A percentile compares a stretch with the other conserved stretches of the same genome.
Evolutionary conservation across 2,329 filamentous ascomycete genomes (phyloP).

Genomic region (Dendrostoma leiphaemia): DNA sequence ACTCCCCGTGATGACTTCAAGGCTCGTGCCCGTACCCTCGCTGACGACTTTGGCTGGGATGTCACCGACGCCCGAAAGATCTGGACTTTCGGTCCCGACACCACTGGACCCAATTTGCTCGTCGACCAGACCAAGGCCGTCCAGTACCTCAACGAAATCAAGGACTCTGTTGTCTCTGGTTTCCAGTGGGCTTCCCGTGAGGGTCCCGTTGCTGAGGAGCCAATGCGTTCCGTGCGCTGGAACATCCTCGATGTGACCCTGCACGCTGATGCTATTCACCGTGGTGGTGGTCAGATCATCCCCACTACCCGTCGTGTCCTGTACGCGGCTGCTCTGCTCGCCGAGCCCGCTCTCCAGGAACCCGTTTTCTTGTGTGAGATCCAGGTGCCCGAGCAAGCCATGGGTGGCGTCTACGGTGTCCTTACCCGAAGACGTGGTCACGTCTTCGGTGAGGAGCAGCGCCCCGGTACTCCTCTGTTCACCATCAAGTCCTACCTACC

Average conservation of each 20-base stretch:
- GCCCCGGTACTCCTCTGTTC: conserved; percentile 97
- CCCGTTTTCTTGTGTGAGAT: conserved; percentile 99
- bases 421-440: conserved; percentile 97
- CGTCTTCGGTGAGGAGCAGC: conserved; percentile 98
- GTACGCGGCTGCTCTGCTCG: conserved; percentile 88
- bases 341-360: conserved; percentile 88
- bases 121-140: conserved; percentile 99
- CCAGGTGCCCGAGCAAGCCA: conserved; percentile 95
- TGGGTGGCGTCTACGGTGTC: conserved; percentile 99
- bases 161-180: conserved; percentile 98
- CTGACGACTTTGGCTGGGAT: conserved; percentile 98
- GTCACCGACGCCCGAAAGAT: conserved; percentile 99
- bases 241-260: conserved; percentile 99
- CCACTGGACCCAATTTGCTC: conserved; percentile 95
- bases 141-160: conserved; percentile 99
- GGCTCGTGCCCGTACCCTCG: conserved; percentile 90
- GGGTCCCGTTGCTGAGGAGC: conserved; percentile 97
- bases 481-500: conserved; percentile 64
- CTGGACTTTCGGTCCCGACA: conserved; percentile 99
- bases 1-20: conserved; percentile 98
- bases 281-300: conserved; percentile 99
- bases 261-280: conserved; percentile 98
- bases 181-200: conserved; percentile 99
- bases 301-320: conserved; percentile 96
- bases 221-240: conserved; percentile 95